A percentile compares a stretch with the other conserved stretches of the same genome.
Conservation (phyloP, 2,329 filamentous ascomycete genomes). For the Pyricularia sp. region DNA sequence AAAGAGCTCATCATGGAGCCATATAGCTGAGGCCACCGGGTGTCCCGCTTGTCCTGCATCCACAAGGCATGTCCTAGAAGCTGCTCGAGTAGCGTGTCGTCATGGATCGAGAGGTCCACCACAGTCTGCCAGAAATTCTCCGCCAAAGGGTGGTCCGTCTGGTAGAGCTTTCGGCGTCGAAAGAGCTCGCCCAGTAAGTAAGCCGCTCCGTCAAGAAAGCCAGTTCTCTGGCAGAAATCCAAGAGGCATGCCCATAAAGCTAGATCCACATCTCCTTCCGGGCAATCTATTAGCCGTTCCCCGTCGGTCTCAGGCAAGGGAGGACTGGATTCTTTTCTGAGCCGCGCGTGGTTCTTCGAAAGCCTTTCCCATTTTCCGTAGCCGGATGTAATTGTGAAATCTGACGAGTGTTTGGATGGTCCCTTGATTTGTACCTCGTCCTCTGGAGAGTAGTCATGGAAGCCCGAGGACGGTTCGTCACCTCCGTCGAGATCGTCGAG, state of each 20-base stretch:
- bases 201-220: slow-evolving; percentile 14
- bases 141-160: slow-evolving; percentile 15
- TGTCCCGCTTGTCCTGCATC: slow-evolving; percentile 26
- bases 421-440: not conserved
- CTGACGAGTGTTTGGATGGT: not conserved
- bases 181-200: slow-evolving; percentile 15
- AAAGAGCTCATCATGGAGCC: slow-evolving; percentile 33
- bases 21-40: slow-evolving; percentile 42
- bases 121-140: slow-evolving; percentile 20
- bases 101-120: slow-evolving; percentile 21
- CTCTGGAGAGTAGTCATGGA: not conserved
- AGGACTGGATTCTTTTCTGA: slow-evolving; percentile 16
- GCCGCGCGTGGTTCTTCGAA: slow-evolving; percentile 14
- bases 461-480: not conserved
- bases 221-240: slow-evolving; percentile 17
- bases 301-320: not conserved
- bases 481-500: not conserved
- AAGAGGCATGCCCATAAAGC: slow-evolving; percentile 21
- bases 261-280: slow-evolving; percentile 18
- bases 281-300: slow-evolving; percentile 13
- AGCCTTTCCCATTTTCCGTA: slow-evolving; percentile 18
- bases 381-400: not conserved
- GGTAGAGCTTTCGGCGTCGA: slow-evolving; percentile 13
- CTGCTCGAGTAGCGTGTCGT: slow-evolving; percentile 21
- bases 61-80: slow-evolving; percentile 31